Conservation (phyloP, 2,329 filamentous ascomycete genomes). For the Scopulariopsis brevicaulis region DNA sequence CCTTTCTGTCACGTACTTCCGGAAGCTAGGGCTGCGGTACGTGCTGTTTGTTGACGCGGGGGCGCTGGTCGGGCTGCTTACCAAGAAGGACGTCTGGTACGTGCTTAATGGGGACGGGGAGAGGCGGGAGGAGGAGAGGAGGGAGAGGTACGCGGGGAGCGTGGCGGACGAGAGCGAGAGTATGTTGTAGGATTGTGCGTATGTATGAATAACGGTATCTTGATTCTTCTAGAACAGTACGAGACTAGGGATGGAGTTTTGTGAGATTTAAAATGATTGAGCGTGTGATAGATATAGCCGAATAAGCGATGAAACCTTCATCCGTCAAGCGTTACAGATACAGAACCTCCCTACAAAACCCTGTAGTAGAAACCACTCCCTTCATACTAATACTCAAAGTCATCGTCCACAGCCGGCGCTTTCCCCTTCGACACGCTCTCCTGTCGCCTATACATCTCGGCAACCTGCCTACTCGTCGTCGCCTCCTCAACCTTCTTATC, state of each 20-base stretch:
- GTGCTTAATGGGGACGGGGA: slow-evolving; percentile 71
- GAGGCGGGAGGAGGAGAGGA: slow-evolving; percentile 28
- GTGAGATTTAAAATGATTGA: background rate
- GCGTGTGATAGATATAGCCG: background rate
- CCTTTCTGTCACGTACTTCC: slow-evolving; percentile 86
- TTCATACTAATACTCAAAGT: slow-evolving; percentile 76
- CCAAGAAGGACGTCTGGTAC: slow-evolving; percentile 97
- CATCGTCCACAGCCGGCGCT: slow-evolving; percentile 80
- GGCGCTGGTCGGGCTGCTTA: slow-evolving; percentile 71
- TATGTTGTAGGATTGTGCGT: background rate
- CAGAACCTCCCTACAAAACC: background rate
- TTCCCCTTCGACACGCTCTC: slow-evolving; percentile 83
- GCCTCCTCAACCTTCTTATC: slow-evolving; percentile 95
- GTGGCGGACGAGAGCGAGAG: background rate
- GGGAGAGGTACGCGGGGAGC: slow-evolving; percentile 6
- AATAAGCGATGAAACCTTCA: background rate
- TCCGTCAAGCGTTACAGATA: background rate
- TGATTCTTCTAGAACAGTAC: background rate
- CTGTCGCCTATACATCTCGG: slow-evolving; percentile 95
- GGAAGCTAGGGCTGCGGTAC: slow-evolving; percentile 85
- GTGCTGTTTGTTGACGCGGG: slow-evolving; percentile 79
- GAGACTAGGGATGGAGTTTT: background rate
- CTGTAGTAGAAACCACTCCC: too few relatives aligned
- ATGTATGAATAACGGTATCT: background rate
- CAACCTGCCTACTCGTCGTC: slow-evolving; percentile 72